Conservation (phyloP, 768 basidiomycete genomes). For the Suillus alpinus region DNA sequence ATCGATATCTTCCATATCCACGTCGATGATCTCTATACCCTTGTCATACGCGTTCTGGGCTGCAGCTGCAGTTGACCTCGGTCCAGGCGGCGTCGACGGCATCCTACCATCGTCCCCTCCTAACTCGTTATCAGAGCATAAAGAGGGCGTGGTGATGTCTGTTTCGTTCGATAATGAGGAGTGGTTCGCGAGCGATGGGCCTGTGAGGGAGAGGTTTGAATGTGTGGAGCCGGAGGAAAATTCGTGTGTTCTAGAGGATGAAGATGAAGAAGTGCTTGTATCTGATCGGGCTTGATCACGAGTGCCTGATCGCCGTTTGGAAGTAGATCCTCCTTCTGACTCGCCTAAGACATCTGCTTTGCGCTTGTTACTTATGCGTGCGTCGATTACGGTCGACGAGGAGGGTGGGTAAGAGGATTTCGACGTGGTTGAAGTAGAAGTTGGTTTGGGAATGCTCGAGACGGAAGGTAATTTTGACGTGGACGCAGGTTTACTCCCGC, state of each 20-base stretch:
- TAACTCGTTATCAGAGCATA: conserved; percentile 71
- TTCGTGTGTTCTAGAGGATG: background rate
- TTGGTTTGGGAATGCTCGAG: background rate
- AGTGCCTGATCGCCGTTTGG: background rate
- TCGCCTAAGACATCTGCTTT: background rate
- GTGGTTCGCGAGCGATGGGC: background rate
- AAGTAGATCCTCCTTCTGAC: background rate
- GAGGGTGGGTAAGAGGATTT: background rate
- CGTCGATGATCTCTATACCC: conserved; percentile 33
- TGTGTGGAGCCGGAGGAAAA: background rate
- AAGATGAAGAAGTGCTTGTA: background rate
- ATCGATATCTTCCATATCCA: conserved; percentile 32
- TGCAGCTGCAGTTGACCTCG: conserved; percentile 20
- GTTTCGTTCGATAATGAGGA: conserved; percentile 29
- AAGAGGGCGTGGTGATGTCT: conserved; percentile 58
- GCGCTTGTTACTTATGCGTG: background rate
- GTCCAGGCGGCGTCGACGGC: conserved; percentile 49
- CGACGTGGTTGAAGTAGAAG: too few species aligned
- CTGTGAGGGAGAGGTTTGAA: background rate
- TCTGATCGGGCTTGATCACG: background rate
- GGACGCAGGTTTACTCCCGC: background rate
- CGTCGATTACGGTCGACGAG: background rate
- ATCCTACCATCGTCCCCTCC: conserved; percentile 45
- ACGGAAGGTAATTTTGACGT: background rate
- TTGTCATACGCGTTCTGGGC: background rate